These are phyloP conservation scores for Pseudozyma pruni DNA, from an alignment of 1,284 basidiomycete species.

Conservation along the genomic window DNA sequence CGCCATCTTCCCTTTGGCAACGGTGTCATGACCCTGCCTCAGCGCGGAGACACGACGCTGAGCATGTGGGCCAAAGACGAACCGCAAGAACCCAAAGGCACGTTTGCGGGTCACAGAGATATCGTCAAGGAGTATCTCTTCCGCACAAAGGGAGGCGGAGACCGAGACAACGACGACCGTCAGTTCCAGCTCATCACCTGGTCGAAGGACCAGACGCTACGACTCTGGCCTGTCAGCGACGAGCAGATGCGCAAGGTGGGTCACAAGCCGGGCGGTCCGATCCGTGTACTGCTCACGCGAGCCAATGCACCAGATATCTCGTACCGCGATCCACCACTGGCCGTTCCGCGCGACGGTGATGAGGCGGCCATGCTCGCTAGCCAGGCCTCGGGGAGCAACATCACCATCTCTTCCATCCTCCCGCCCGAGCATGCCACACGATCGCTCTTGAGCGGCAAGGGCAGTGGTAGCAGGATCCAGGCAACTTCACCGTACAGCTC, in stretches of 20 bases:
- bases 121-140: constrained; percentile 99
- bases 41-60: constrained; percentile 83
- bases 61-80: constrained; percentile 81
- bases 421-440: constrained; percentile 47
- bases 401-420: constrained; percentile 41
- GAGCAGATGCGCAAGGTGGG: constrained; percentile 73
- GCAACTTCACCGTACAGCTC: constrained; percentile 46
- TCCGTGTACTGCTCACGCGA: constrained; percentile 71
- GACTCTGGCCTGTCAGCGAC: constrained; percentile 87
- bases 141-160: constrained; percentile 75
- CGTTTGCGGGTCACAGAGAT: constrained; percentile 88
- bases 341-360: constrained; percentile 6
- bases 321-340: constrained; percentile 50
- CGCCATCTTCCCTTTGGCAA: constrained; percentile 90
- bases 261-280: constrained; percentile 71
- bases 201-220: constrained; percentile 91
- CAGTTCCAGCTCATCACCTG: constrained; percentile 80
- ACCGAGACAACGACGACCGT: constrained; percentile 62
- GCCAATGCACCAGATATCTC: constrained; percentile 63
- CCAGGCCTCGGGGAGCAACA: constrained; percentile 41
- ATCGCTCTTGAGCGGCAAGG: constrained; percentile 49
- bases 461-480: constrained; percentile 43
- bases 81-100: constrained; percentile 74
- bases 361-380: constrained; percentile 25
- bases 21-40: constrained; percentile 88